Evolutionary conservation across 495 filamentous ascomycete genomes (phyloP), one percentile per base, ranked within the genome.

Genomic region (Articulospora tetracladia): DNA sequence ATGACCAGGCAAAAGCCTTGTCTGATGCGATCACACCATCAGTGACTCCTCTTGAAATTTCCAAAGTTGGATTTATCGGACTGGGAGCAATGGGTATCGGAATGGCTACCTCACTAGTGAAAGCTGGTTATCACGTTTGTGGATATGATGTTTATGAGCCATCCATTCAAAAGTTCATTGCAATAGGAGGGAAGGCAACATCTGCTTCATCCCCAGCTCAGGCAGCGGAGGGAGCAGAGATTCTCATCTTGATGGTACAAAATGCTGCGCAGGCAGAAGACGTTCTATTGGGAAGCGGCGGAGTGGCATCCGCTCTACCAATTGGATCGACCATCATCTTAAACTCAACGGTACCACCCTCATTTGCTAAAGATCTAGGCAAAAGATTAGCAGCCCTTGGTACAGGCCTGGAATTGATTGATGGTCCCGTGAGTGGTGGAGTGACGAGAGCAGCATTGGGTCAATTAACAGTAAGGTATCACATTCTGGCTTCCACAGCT

Each of bases 51-150:
- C 67, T 70, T 25, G 69, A 72, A 22, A 71, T 76, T 68, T 2
- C 68, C 70, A 28, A 60, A 34, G 44, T 60, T 24, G 58, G 58
- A 3, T 92, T 93, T 73, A 87, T 89, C 59, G 89, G 89, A 76
- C 86, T 93, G 11, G 89, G 89, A 60, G 89, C 89, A 72, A 93
- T 93, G 89, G 89, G 89, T 67, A 87, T 88, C 67, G 88, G 89
- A 63, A 93, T 93, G 87, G 89, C 89, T 63, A 86, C 82, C 44
- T 80, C 91, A 64, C 82, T 93, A 48, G 74, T 91, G 59, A 86
- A 86, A 66, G 73, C 83, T 48, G 86, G 87, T 58, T 90, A 86
- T 68, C 55, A 75, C 1, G 87, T 93, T 13, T 86, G 81, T 46
- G 88, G 86, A 55, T 93, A 83, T 68, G 89, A 93, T 68, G 79